Evolutionary conservation across 2,329 filamentous ascomycete species (phyloP).

Genomic region (Exophiala bonariae): DNA sequence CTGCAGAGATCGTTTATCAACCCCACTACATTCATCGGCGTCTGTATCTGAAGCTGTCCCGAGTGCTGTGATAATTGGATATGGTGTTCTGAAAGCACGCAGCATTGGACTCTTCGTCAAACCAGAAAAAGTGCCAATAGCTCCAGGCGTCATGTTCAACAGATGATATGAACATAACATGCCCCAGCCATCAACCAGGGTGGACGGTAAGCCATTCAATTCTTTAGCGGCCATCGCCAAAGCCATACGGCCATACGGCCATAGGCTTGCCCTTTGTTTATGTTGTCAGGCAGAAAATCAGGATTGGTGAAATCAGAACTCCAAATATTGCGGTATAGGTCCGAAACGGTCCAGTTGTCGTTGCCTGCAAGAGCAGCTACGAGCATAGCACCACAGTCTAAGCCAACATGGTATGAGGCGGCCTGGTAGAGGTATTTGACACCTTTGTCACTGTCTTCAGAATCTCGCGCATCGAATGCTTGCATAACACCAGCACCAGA

Average conservation of each 20-base stretch:
- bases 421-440: constrained; percentile 47
- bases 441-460: constrained; percentile 28
- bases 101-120: constrained; percentile 40
- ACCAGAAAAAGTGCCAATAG: constrained; percentile 35
- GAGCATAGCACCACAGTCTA: constrained; percentile 51
- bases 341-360: constrained; percentile 47
- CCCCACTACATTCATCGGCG: constrained; percentile 38
- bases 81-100: constrained; percentile 41
- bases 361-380: constrained; percentile 47
- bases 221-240: constrained; percentile 38
- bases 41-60: constrained; percentile 34
- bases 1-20: constrained; percentile 54
- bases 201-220: constrained; percentile 39
- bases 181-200: constrained; percentile 44
- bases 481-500: constrained; percentile 42
- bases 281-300: constrained; percentile 37
- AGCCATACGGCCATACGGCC: constrained; percentile 32
- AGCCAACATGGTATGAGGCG: constrained; percentile 46
- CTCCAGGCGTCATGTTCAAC: constrained; percentile 38
- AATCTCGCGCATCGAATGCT: constrained; percentile 45
- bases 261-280: constrained; percentile 30
- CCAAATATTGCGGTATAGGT: constrained; percentile 43
- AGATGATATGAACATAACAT: constrained; percentile 43
- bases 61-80: constrained; percentile 46
- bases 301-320: constrained; percentile 38